These are phyloP conservation scores for Trichoderma hamatum DNA, from an alignment of 2,329 filamentous ascomycete species.

Conservation along the genomic window DNA sequence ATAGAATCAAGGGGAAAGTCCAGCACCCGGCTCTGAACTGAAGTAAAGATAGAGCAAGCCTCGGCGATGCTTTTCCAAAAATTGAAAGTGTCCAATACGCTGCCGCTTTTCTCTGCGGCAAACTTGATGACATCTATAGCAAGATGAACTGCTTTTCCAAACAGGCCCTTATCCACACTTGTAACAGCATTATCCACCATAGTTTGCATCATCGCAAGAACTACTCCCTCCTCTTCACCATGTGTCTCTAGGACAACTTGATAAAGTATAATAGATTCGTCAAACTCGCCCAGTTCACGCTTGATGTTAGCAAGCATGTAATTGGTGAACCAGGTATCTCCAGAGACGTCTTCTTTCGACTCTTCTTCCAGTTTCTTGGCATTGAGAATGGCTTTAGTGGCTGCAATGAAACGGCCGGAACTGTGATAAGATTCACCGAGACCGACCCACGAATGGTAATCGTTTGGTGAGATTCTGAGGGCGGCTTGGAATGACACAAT, in stretches of 20 bases:
- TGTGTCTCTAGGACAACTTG: slow-evolving; percentile 69
- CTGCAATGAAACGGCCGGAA: slow-evolving; percentile 91
- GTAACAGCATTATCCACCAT: slow-evolving; percentile 79
- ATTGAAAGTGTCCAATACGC: slow-evolving; percentile 77
- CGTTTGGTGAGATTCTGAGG: slow-evolving; percentile 76
- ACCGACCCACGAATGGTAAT: slow-evolving; percentile 96
- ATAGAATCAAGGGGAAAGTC: slow-evolving; percentile 65
- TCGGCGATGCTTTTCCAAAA: slow-evolving; percentile 93
- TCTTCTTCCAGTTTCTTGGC: slow-evolving; percentile 74
- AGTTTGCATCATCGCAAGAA: slow-evolving; percentile 85
- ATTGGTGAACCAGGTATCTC: slow-evolving; percentile 89
- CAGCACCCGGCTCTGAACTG: slow-evolving; percentile 67
- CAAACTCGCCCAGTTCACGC: slow-evolving; percentile 86
- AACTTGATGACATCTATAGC: slow-evolving; percentile 70
- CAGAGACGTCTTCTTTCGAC: slow-evolving; percentile 52
- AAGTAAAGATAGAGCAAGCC: slow-evolving; percentile 81
- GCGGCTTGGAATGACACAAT: slow-evolving; percentile 92
- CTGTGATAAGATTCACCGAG: slow-evolving; percentile 97
- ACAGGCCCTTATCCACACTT: slow-evolving; percentile 79
- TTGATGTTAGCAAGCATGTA: slow-evolving; percentile 97
- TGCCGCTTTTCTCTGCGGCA: slow-evolving; percentile 62
- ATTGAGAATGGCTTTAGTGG: slow-evolving; percentile 85
- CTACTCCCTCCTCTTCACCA: slow-evolving; percentile 79
- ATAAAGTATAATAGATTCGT: slow-evolving; percentile 79
- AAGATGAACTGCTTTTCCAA: slow-evolving; percentile 76